A percentile compares a stretch with the other conserved stretches of the same genome.
These are phyloP conservation scores for Mortierella sp. DNA, from an alignment of 371 early-diverging fungal species.

Conservation along the genomic window DNA sequence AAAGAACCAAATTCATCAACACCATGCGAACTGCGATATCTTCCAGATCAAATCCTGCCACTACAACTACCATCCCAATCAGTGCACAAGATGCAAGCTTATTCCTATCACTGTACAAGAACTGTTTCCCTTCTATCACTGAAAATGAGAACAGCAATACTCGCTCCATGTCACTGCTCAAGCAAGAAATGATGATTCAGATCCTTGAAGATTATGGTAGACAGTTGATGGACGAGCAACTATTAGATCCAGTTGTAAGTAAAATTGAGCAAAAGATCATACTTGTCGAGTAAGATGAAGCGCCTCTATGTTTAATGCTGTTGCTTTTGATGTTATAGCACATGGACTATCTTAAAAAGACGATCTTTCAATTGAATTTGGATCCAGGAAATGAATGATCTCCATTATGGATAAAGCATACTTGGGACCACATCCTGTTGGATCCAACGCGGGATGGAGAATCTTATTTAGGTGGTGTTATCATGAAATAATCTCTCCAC, in stretches of 20 bases:
- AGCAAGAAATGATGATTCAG: conserved; percentile 33
- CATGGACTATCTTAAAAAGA: conserved; percentile 10
- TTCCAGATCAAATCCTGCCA: background rate
- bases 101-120: conserved; percentile 9
- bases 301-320: background rate
- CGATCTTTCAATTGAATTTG: background rate
- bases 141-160: background rate
- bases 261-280: background rate
- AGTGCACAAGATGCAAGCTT: background rate
- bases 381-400: background rate
- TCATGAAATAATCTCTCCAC: too few species aligned
- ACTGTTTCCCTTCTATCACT: conserved; percentile 2
- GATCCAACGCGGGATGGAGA: too few species aligned
- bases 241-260: conserved; percentile 11
- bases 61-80: background rate
- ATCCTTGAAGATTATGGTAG: conserved; percentile 31
- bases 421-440: too few species aligned
- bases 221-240: conserved; percentile 5
- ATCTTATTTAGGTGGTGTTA: too few species aligned
- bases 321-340: conserved; percentile 10
- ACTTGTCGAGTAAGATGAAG: background rate
- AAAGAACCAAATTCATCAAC: background rate
- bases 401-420: too few species aligned
- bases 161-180: conserved; percentile 10
- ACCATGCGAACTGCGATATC: conserved; percentile 7